A percentile compares a stretch with the other conserved stretches of the same genome.
phyloP scores from a whole-genome alignment of 352 stramenopile species.

The Pythium dissotocum region DNA sequence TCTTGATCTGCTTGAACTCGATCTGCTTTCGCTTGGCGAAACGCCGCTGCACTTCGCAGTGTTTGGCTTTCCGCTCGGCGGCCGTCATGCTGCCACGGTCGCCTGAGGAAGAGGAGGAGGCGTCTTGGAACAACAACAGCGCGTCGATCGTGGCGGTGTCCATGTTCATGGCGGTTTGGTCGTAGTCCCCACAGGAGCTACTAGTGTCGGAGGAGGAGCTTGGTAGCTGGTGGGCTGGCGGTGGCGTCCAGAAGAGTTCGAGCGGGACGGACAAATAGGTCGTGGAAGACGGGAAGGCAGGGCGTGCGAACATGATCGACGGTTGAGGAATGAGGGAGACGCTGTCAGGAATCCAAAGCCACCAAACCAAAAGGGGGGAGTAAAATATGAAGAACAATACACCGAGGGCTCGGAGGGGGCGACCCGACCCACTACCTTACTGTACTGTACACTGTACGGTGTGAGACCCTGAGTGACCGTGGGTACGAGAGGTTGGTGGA shows the following conservation, averaged over 20 bases:
- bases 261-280: background rate
- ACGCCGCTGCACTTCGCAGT: constrained; percentile 9
- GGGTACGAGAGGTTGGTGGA: background rate
- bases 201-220: background rate
- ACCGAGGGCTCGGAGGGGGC: too few relatives aligned
- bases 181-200: background rate
- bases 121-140: background rate
- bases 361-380: background rate
- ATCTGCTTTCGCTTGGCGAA: constrained; percentile 8
- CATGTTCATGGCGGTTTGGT: background rate
- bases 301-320: background rate
- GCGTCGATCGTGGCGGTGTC: background rate
- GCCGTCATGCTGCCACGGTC: background rate
- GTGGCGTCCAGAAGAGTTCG: background rate
- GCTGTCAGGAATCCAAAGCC: background rate
- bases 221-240: background rate
- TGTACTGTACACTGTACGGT: too few relatives aligned
- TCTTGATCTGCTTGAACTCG: background rate
- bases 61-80: background rate
- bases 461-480: background rate
- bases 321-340: background rate
- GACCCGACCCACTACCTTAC: background rate
- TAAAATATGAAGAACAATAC: background rate
- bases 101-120: background rate
- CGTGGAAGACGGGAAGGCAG: background rate